phyloP scores from a whole-genome alignment of 139 green algal genomes.

The Desmodesmus armatus region DNA sequence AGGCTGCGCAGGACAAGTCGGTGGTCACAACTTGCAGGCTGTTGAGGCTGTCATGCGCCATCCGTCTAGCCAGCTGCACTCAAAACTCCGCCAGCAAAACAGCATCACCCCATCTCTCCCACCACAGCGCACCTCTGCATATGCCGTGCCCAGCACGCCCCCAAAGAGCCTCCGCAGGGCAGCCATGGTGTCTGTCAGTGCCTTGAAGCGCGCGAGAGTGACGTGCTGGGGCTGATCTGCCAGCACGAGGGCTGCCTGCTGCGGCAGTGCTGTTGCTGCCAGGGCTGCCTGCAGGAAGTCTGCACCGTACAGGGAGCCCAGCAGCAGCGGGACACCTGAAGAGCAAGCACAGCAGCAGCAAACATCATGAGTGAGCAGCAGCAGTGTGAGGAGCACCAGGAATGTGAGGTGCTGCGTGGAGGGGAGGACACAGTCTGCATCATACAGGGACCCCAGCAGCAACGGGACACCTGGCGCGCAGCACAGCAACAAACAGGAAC shows the following conservation, averaged over 20 bases:
- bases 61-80: neutral
- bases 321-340: constrained; percentile 13
- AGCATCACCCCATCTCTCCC: neutral
- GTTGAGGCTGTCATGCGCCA: neutral
- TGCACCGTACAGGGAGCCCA: constrained; percentile 28
- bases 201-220: constrained; percentile 6
- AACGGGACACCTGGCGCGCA: neutral
- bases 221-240: constrained; percentile 6
- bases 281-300: constrained; percentile 31
- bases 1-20: neutral
- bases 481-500: neutral
- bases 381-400: neutral
- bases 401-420: too few species aligned
- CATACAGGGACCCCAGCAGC: constrained; percentile 28
- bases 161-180: too few species aligned
- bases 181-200: neutral
- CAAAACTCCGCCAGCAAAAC: neutral
- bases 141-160: neutral
- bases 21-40: neutral
- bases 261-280: constrained; percentile 8
- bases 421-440: too few species aligned
- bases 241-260: neutral
- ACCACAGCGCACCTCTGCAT: constrained; percentile 22
- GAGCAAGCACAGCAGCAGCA: neutral
- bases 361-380: neutral